Base-by-base conservation (phyloP, 2,329 filamentous ascomycete genomes). In the Colletotrichum lini region DNA sequence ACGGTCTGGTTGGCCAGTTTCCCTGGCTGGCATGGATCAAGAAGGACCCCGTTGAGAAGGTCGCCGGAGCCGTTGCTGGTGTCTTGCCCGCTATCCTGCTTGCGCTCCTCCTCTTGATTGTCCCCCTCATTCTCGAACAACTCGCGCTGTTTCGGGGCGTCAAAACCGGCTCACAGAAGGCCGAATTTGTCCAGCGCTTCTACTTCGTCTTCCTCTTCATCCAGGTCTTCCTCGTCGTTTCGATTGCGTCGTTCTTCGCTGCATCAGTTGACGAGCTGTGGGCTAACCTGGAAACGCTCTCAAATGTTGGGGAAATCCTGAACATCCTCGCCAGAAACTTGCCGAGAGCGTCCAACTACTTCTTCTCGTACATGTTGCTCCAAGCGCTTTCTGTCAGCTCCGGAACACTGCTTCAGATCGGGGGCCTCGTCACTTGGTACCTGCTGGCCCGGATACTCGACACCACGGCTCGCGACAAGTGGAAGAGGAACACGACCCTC, bases 351-450 rank as follows among this genome's bases (percentile, higher is more conserved):
- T 93, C 94, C 76, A 98, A 98, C 79, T 99, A 98, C 82, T 99
- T 98, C 85, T 98, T 98, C 86, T 96, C 94, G 1, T 99, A 99
- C 87, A 95, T 99, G 91, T 92, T 98, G 79, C 91, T 99, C 12
- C 96, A 98, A 78, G 94, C 95, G 0, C 87, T 98, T 76, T 95
- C 94, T 73, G 95, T 94, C 73, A 98, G 95, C 80, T 96, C 96
- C 1, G 95, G 93, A 80, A 96, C 94, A 1, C 85, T 98, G 4
- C 85, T 98, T 15, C 96, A 98, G 78, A 89, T 97, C 30, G 90
- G 90, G n/a, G 89, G 91, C 4, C 87, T 99, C 4, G 78, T 95
- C 56, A 86, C 92, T 74, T 97, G 95, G 91, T 97, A 95, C 76
- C 77, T 98, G 26, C 80, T 97, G 56, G 92, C 93, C 1, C 93